Base-by-base conservation (phyloP, 2,329 filamentous ascomycete genomes). In the Drechslerella stenobrocha region DNA sequence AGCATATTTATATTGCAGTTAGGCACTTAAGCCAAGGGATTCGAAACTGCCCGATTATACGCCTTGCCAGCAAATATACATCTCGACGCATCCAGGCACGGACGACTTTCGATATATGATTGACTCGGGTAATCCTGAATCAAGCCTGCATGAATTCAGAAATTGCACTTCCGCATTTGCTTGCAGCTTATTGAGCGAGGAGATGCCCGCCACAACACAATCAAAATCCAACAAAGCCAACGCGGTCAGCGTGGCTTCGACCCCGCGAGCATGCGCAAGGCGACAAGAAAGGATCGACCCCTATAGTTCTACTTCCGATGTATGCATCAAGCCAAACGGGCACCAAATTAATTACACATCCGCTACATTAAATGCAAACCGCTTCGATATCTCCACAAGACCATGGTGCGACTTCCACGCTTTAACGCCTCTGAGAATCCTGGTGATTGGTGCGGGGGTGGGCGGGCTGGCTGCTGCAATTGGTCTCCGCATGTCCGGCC, bases 161-260 rank as follows among this genome's bases (percentile, higher is more conserved):
- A n/a, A n/a, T n/a, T n/a, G n/a, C n/a, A n/a, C n/a, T n/a, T n/a
- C n/a, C n/a, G n/a, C n/a, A n/a, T n/a, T n/a, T n/a, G n/a, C n/a
- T n/a, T n/a, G n/a, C n/a, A n/a, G n/a, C n/a, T n/a, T n/a, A n/a
- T n/a, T n/a, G n/a, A n/a, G n/a, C n/a, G n/a, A n/a, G 18, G 47
- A 58, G 8, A 66, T 66, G 61, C 61, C 48, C n/a, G 8, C 47
- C 3, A 44, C 63, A 60, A 67, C 55, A 18, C 50, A 52, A 13
- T 4, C 34, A 24, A 67, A 67, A 56, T 67, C 34, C 50, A 50
- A 67, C 63, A 67, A 46, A 26, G 18, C 22, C 63, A 67, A 67
- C 63, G 35, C 61, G 9, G 23, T 34, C 0, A 37, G 26, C 22
- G 44, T 58, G 11, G 42, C 37, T 15, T 6, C n/a, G n/a, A n/a